Evolutionary conservation across 257 asterid species (phyloP), one percentile per base, ranked within the genome.

Genomic region (Linaria vulgaris): DNA sequence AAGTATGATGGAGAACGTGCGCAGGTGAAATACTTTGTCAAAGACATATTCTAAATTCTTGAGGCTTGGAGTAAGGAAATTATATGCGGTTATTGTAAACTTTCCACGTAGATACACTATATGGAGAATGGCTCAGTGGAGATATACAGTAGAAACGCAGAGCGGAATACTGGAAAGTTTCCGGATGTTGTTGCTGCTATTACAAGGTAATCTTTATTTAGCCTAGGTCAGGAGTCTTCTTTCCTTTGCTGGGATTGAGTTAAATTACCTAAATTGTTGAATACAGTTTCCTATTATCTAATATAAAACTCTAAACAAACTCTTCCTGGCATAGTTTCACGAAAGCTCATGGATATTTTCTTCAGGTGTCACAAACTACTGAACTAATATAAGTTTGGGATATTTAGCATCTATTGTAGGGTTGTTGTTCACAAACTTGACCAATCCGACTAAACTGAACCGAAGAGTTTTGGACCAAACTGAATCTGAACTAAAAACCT

Each of bases 1-100:
- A 94, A 94, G 77, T 94, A 94, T 61, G 99, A 94, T 34, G 97
- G 99, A 67, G 97, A 94, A 74, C 95, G 97, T 64, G 96, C 99
- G 56, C 96, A 90, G 95, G 99, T 94, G 75, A 69, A 53, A 47
- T 76, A 37, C 39, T 43, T 57, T 61, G 37, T 34, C 31, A 56
- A 68, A 59, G 41, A 60, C 23, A 34, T 53, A 58, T 61, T 50
- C 59, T 50, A n/a, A 47, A 66, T 6, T 41, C 64, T 51, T 50
- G 44, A 58, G 63, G 56, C 22, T 45, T 24, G 66, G 56, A 23
- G 17, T 52, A 27, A 17, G 34, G 50, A 22, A 30, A 24, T 37
- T 41, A 16, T 67, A 25, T 69, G 56, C 38, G 67, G 25, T 48
- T 60, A 67, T 15, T 45, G n/a, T 46, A 19, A 27, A 55, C 61